Percentiles rank a stretch among this genome's conserved stretches.
Conservation (phyloP, 345 rosid species). For the Geranium rotundifolium region DNA sequence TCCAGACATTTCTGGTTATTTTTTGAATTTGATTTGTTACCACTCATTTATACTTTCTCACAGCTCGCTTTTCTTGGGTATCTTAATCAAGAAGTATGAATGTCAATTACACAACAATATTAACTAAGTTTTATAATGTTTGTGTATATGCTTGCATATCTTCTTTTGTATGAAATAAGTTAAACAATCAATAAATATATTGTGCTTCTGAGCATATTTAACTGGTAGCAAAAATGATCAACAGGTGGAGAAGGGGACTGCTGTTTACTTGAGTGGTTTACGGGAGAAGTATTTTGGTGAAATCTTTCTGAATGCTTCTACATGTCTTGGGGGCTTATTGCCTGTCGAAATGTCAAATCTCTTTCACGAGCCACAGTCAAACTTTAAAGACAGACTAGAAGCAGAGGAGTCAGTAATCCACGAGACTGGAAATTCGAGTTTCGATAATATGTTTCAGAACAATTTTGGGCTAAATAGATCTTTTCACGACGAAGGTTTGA, state of each 20-base stretch:
- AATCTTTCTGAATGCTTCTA: conserved; percentile 61
- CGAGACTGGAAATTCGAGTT: conserved; percentile 20
- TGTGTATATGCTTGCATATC: neutral
- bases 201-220: neutral
- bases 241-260: conserved; percentile 89
- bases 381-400: conserved; percentile 12
- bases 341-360: conserved; percentile 23
- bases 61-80: neutral
- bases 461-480: conserved; percentile 15
- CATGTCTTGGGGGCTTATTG: conserved; percentile 28
- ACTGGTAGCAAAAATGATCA: neutral
- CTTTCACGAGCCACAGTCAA: conserved; percentile 23
- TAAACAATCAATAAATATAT: neutral
- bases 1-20: neutral
- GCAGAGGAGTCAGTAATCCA: conserved; percentile 16
- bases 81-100: neutral
- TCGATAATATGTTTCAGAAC: conserved; percentile 16
- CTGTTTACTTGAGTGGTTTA: conserved; percentile 74
- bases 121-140: neutral
- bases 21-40: no score
- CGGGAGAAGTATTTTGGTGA: conserved; percentile 96
- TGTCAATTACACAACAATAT: neutral
- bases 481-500: conserved; percentile 60
- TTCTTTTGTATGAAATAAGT: neutral
- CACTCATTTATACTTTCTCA: neutral